A percentile compares a stretch with the other conserved stretches of the same genome.
Evolutionary conservation across 148 eudicot genomes (phyloP).

Genomic region (Rhododendron mucronatum): DNA sequence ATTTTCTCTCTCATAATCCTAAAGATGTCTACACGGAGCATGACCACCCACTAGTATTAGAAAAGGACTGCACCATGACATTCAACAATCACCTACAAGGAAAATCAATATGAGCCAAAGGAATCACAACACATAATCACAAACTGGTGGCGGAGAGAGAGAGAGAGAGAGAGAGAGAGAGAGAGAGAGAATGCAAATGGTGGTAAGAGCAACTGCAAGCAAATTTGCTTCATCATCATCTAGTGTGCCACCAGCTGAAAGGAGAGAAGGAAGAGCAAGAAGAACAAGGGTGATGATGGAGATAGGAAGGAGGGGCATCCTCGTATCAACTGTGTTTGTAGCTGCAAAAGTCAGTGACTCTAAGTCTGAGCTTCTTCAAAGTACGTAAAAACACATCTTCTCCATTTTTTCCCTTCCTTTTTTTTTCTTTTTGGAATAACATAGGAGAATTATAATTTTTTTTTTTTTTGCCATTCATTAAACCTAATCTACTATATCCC

Average conservation of each 20-base stretch:
- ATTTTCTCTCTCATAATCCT: not conserved
- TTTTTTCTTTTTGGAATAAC: not conserved
- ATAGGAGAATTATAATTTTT: no score
- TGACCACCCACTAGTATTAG: not conserved
- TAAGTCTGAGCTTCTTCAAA: constrained; percentile 63
- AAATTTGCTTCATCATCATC: not conserved
- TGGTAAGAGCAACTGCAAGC: constrained; percentile 11
- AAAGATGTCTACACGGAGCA: not conserved
- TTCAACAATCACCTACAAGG: no score
- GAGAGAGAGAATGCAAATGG: constrained; percentile 18
- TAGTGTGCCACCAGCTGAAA: not conserved
- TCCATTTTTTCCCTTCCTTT: not conserved
- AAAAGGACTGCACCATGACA: not conserved
- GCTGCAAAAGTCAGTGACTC: constrained; percentile 46
- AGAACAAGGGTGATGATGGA: not conserved
- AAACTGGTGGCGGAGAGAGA: constrained; percentile 9
- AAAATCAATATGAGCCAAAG: not conserved
- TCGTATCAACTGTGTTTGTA: constrained; percentile 34
- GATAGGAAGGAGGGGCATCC: constrained; percentile 36
- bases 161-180: constrained; percentile 12
- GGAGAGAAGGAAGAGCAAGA: constrained; percentile 6
- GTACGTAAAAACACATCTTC: constrained; percentile 22
- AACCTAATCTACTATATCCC: no score
- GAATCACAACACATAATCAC: constrained; percentile 8
- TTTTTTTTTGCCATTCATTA: no score